Base-by-base conservation (phyloP, 495 filamentous ascomycete species). In the Parathielavia appendiculata region DNA sequence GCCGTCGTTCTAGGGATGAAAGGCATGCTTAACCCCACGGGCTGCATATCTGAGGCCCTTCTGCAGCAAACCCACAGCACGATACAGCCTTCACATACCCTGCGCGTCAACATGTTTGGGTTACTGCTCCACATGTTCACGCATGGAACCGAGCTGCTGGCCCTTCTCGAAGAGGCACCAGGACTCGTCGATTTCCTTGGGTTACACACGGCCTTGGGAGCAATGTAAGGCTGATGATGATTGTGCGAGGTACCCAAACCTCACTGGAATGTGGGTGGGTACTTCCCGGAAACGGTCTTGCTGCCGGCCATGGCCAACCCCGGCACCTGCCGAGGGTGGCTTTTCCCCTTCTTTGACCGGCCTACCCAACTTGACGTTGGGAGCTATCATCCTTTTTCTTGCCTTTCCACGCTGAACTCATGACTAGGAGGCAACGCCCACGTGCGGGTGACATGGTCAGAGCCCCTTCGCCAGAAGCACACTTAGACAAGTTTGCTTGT, bases 121-220 rank as follows among this genome's bases (percentile, higher is more conserved):
- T 3, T 47, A 20, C 19, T 39, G 56, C 56, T 64, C 66, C 66
- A 68, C 66, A 51, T 57, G 66, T 66, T 68, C 66, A 39, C 59
- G 63, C 63, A 64, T 44, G 46, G 40, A 66, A 17, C 66, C 63
- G 66, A 50, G 43, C 17, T 38, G 41, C 32, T 30, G 26, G 47
- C 43, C 46, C 49, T 63, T 61, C 55, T 62, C 58, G 43, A 67
- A 59, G 30, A 46, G 51, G 39, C 44, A 45, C 36, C 26, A 48
- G 56, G 54, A 57, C 53, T 61, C 39, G 59, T 51, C 40, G 49
- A 19, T 5, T 50, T 30, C 16, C 23, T 34, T 41, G 41, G 20
- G 60, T 55, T 45, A 59, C 56, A 62, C 54, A 53, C 1, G 19
- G 45, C 43, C 51, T 16, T 35, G 57, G 22, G 41, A 36, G 50